Evolutionary conservation across 1,284 basidiomycete species (phyloP).

Genomic region (Boletus mariae): DNA sequence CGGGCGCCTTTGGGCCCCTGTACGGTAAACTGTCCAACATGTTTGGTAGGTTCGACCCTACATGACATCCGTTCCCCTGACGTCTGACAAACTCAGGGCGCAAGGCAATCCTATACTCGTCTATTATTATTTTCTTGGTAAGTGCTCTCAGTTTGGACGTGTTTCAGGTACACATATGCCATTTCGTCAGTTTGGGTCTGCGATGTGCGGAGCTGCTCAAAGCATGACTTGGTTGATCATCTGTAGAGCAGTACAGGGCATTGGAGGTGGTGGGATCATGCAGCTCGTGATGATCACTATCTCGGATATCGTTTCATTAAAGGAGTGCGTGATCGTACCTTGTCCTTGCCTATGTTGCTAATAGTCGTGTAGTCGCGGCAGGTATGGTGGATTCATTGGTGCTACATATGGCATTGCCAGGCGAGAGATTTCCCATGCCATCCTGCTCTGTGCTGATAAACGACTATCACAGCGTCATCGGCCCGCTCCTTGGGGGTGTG

Average conservation of each 20-base stretch:
- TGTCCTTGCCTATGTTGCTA: neutral
- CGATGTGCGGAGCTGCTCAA: slow-evolving; percentile 80
- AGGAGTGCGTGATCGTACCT: slow-evolving; percentile 48
- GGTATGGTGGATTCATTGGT: slow-evolving; percentile 70
- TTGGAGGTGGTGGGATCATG: slow-evolving; percentile 78
- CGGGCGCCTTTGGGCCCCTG: slow-evolving; percentile 64
- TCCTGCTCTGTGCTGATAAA: slow-evolving; percentile 2
- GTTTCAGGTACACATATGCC: neutral
- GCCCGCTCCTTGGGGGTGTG: slow-evolving; percentile 73
- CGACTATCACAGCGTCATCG: slow-evolving; percentile 52
- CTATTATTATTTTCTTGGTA: slow-evolving; percentile 71
- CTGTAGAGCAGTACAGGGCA: slow-evolving; percentile 76
- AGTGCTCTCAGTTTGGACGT: slow-evolving; percentile 6
- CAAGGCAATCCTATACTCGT: slow-evolving; percentile 70
- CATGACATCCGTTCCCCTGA: neutral
- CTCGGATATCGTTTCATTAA: slow-evolving; percentile 74
- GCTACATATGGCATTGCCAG: slow-evolving; percentile 79
- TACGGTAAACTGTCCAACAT: slow-evolving; percentile 77
- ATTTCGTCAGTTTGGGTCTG: slow-evolving; percentile 60
- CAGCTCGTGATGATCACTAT: slow-evolving; percentile 69
- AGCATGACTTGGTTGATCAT: slow-evolving; percentile 72
- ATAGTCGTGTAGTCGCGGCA: slow-evolving; percentile 54
- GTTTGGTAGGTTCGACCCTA: slow-evolving; percentile 29
- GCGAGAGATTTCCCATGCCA: slow-evolving; percentile 24
- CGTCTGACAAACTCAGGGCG: slow-evolving; percentile 42